Conservation (phyloP, 495 filamentous ascomycete species). For the Penicillium diatomitis region DNA sequence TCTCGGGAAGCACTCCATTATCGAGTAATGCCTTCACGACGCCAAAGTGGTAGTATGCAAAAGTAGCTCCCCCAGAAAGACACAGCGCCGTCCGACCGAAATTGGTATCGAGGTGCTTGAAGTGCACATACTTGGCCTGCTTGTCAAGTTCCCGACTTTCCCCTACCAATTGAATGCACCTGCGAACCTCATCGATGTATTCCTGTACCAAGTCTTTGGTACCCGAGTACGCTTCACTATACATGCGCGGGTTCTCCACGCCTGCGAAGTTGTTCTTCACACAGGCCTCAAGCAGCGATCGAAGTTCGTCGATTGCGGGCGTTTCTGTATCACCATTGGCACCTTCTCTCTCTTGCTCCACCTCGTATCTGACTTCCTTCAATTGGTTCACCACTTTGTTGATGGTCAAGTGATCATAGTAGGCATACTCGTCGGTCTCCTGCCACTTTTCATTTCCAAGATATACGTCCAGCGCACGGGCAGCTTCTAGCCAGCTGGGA, state of each 20-base stretch:
- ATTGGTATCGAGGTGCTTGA: conserved; percentile 83
- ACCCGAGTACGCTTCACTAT: conserved; percentile 93
- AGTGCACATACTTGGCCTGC: conserved; percentile 72
- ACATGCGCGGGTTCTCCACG: conserved; percentile 86
- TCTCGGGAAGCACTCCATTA: conserved; percentile 74
- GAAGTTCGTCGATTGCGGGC: conserved; percentile 62
- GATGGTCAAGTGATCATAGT: conserved; percentile 84
- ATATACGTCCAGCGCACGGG: conserved; percentile 69
- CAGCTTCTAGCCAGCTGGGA: conserved; percentile 68
- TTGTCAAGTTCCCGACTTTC: conserved; percentile 53
- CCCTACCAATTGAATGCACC: conserved; percentile 56
- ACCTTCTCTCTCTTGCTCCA: conserved; percentile 33
- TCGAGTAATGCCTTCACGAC: conserved; percentile 87
- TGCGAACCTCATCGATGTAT: conserved; percentile 67
- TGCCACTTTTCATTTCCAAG: conserved; percentile 85
- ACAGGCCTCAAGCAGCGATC: conserved; percentile 70
- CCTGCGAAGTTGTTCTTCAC: conserved; percentile 97
- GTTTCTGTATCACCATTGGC: conserved; percentile 19
- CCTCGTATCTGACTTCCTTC: conserved; percentile 50
- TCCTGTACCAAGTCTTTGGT: conserved; percentile 88
- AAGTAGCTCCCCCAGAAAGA: conserved; percentile 86
- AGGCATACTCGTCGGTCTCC: conserved; percentile 78
- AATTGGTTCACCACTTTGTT: conserved; percentile 67
- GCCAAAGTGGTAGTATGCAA: conserved; percentile 96
- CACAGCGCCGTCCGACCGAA: conserved; percentile 89